Conservation (phyloP, 2,329 filamentous ascomycete genomes). For the Coniochaeta pulveracea region DNA sequence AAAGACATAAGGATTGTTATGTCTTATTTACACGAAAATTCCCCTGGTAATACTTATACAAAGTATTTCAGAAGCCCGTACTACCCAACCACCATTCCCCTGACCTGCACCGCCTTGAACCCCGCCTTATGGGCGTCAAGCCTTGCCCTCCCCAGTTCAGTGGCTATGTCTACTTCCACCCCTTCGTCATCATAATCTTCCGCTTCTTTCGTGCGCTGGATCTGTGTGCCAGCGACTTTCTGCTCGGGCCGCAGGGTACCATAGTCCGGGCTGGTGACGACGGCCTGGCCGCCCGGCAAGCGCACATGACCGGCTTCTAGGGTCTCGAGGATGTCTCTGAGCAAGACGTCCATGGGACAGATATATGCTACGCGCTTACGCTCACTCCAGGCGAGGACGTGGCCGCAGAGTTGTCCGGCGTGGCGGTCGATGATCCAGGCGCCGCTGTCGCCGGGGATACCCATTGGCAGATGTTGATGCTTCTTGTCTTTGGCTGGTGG, state of each 20-base stretch:
- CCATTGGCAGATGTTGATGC: conserved; percentile 28
- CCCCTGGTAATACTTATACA: too few relatives aligned
- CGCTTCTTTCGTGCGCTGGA: too few relatives aligned
- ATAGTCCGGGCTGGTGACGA: background rate
- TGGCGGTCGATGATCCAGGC: conserved; percentile 83
- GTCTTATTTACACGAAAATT: too few relatives aligned
- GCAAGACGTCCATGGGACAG: conserved; percentile 83
- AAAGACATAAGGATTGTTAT: too few relatives aligned
- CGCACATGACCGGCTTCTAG: conserved; percentile 59
- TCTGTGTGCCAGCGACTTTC: too few relatives aligned
- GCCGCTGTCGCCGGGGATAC: conserved; percentile 79
- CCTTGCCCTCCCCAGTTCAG: too few relatives aligned
- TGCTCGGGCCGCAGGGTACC: too few relatives aligned
- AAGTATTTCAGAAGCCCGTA: too few relatives aligned
- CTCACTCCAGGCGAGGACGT: conserved; percentile 80
- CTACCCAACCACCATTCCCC: too few relatives aligned
- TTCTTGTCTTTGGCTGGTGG: conserved; percentile 8
- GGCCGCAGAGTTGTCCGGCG: conserved; percentile 73
- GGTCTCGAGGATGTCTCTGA: conserved; percentile 75
- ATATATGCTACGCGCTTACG: conserved; percentile 80
- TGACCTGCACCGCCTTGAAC: too few relatives aligned
- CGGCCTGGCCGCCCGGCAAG: conserved; percentile 48
- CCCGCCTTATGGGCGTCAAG: too few relatives aligned
- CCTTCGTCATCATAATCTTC: conserved; percentile 11
- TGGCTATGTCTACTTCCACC: conserved; percentile 11